Base-by-base conservation (phyloP, 2,329 filamentous ascomycete genomes). In the Claviceps sp. region DNA sequence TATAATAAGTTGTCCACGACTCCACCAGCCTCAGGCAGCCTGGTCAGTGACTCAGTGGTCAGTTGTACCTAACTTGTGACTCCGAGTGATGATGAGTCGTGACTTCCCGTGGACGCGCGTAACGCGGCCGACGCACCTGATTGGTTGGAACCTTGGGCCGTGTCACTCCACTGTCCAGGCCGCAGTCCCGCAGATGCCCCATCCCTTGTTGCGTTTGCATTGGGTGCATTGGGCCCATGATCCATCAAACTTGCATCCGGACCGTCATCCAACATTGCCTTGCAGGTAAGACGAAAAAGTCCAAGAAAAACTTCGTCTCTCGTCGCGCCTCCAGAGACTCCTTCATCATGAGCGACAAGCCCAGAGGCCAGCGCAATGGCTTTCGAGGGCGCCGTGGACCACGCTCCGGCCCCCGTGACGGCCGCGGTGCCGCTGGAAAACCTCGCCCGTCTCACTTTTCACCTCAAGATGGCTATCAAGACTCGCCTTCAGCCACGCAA, bases 321-420 rank as follows among this genome's bases (percentile, higher is more conserved):
- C 17, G 13, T 47, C 11, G 17, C 11, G 11, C 20, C 11, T 17
- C 14, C 13, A 5, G 29, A 48, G 9, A 37, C 45, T 23, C 8
- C 5, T 14, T 17, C 40, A 37, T 23, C 16, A 52, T 52, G 51
- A 52, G 26, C 13, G 43, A 52, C 39, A 49, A 39, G 37, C 50
- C 40, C 7, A 38, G 34, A 49, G 46, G 51, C 34, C 43, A 40
- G 43, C 51, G 47, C n/a, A 40, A 43, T 43, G 43, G 42, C 43
- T 43, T 50, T 22, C 47, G 47, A 45, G 42, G 51, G 13, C 47
- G 37, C 23, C 51, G 47, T n/a, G 51, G 47, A 14, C 47, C 36
- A n/a, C 50, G 38, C 23, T 17, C 51, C 8, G 47, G 46, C 23
- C 23, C 51, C 5, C 29, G 29, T 23, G 42, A 20, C n/a, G 42